These are phyloP conservation scores for Rickenella mellea DNA, from an alignment of 768 basidiomycete species.

Conservation along the genomic window DNA sequence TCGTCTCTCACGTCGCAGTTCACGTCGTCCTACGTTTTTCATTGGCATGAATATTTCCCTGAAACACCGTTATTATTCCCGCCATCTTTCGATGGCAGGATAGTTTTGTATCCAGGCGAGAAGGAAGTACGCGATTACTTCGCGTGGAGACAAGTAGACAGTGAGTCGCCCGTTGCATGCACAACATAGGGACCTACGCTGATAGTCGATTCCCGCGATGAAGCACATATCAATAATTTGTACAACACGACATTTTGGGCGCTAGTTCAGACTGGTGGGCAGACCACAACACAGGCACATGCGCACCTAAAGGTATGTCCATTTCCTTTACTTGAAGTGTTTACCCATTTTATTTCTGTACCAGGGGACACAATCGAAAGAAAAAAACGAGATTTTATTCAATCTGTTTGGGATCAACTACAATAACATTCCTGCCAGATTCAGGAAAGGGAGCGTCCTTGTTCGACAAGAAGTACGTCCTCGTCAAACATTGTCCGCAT, in stretches of 20 bases:
- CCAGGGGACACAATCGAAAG: slow-evolving; percentile 81
- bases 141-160: slow-evolving; percentile 92
- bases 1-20: slow-evolving; percentile 79
- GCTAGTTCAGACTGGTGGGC: slow-evolving; percentile 72
- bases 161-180: slow-evolving; percentile 36
- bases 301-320: slow-evolving; percentile 56
- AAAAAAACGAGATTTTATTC: slow-evolving; percentile 90
- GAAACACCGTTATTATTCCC: slow-evolving; percentile 65
- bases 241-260: slow-evolving; percentile 98
- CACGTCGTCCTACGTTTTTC: slow-evolving; percentile 82
- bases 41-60: slow-evolving; percentile 78
- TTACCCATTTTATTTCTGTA: not conserved
- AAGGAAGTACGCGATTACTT: slow-evolving; percentile 85
- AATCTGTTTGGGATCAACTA: slow-evolving; percentile 82
- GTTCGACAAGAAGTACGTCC: slow-evolving; percentile 52
- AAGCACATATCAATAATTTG: slow-evolving; percentile 96
- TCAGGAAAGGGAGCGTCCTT: slow-evolving; percentile 78
- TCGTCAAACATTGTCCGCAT: too few relatives aligned
- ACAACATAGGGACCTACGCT: not conserved
- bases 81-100: slow-evolving; percentile 88
- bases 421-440: slow-evolving; percentile 60
- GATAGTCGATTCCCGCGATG: slow-evolving; percentile 4
- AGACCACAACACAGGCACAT: slow-evolving; percentile 75
- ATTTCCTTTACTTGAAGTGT: not conserved
- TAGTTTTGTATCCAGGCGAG: slow-evolving; percentile 69